Base-by-base conservation (phyloP, 2,329 filamentous ascomycete genomes). In the Drechslerella coelobrocha region DNA sequence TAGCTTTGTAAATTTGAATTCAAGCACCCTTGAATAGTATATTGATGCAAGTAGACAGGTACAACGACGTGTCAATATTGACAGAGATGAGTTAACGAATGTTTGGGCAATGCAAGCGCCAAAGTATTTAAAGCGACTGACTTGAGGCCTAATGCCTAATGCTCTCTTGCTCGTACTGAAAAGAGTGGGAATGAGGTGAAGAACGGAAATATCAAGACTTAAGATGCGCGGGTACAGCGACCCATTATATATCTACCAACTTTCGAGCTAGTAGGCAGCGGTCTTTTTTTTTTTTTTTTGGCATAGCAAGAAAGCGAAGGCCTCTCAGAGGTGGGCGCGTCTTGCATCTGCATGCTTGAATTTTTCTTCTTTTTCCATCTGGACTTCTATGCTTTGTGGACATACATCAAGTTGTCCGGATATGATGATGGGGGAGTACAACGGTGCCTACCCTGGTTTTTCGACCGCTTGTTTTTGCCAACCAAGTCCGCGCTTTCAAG, bases 101-200 rank as follows among this genome's bases (percentile, higher is more conserved):
- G 66, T 54, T 61, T 34, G 53, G 43, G 24, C 43, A 26, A 21
- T 53, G 37, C n/a, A 17, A 48, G 29, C 7, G 43, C 45, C 21
- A 24, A 26, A 43, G 8, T 17, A 37, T 57, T 51, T 53, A 62
- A 59, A 71, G 66, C 53, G 59, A 71, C 43, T 47, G 65, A 59
- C 57, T 69, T 55, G 57, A 69, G 57, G 52, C 56, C 47, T 39
- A 68, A 55, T 39, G 55, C 29, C 29, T 31, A 31, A 31, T 12
- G 12, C 45, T 71, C 51, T 69, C 52, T 62, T 62, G 37, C 14
- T 71, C 57, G 19, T 14, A 48, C 60, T 23, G 31, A 63, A n/a
- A 71, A 50, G 66, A 71, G 59, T 57, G 59, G 31, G 59, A 63
- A 50, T 63, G 66, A 63, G 66, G 27, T 71, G 66, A 51, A 45